Evolutionary conservation across 257 asterid genomes (phyloP).

Genomic region (Capsicum chinense): DNA sequence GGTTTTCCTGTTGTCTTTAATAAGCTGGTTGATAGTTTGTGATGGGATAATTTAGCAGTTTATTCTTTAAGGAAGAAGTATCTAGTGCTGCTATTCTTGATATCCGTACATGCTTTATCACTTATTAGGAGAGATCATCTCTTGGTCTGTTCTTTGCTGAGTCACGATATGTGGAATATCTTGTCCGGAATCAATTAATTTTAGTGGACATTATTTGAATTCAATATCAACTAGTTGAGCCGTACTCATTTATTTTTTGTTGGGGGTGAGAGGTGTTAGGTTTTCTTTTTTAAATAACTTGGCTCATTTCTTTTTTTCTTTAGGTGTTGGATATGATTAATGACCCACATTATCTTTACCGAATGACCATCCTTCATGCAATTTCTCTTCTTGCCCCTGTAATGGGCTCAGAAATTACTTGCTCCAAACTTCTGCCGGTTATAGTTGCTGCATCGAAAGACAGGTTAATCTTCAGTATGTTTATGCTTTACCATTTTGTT

Average conservation of each 20-base stretch:
- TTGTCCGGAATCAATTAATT: not conserved
- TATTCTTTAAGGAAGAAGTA: not conserved
- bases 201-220: not conserved
- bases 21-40: not conserved
- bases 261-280: not conserved
- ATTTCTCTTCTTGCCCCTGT: conserved; percentile 62
- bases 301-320: not conserved
- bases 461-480: conserved; percentile 50
- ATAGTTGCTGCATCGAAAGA: conserved; percentile 76
- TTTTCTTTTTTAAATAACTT: not conserved
- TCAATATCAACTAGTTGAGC: not conserved
- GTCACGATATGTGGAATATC: not conserved
- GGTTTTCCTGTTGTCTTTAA: conserved; percentile 45
- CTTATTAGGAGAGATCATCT: conserved; percentile 6
- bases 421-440: conserved; percentile 60
- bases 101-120: not conserved
- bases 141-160: conserved; percentile 25
- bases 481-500: conserved; percentile 29
- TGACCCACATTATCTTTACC: conserved; percentile 62
- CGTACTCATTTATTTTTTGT: not conserved
- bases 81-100: not conserved
- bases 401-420: conserved; percentile 60
- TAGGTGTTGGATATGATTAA: conserved; percentile 63
- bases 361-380: conserved; percentile 63
- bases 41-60: not conserved